These are phyloP conservation scores for Cornus kousa DNA, from an alignment of 148 eudicot genomes.

Conservation along the genomic window DNA sequence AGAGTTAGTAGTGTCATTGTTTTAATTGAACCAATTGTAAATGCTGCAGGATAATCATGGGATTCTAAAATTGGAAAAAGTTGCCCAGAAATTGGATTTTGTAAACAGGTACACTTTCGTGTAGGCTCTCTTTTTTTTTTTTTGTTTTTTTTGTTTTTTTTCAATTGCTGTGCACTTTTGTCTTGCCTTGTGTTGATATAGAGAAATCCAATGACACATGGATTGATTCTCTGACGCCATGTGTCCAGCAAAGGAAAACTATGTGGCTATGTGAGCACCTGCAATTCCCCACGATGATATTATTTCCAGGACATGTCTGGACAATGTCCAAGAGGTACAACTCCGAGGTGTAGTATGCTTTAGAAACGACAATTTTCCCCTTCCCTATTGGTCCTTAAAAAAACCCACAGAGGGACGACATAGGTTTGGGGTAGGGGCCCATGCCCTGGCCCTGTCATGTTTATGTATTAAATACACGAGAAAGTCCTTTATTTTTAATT, in stretches of 20 bases:
- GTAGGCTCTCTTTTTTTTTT: background rate
- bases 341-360: too few relatives aligned
- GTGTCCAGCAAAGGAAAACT: background rate
- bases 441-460: too few relatives aligned
- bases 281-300: too few relatives aligned
- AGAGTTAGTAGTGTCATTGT: background rate
- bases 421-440: too few relatives aligned
- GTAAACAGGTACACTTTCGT: slow-evolving; percentile 50
- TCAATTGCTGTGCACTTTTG: background rate
- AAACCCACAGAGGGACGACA: too few relatives aligned
- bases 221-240: background rate
- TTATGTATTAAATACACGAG: too few relatives aligned
- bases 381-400: too few relatives aligned
- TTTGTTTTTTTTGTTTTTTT: background rate
- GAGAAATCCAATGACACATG: background rate
- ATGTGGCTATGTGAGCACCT: too few relatives aligned
- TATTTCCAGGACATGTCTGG: too few relatives aligned
- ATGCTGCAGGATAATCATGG: slow-evolving; percentile 65
- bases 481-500: too few relatives aligned
- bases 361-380: too few relatives aligned
- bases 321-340: too few relatives aligned
- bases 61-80: slow-evolving; percentile 50
- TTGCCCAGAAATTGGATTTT: slow-evolving; percentile 57
- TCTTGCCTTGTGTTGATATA: background rate
- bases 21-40: slow-evolving; percentile 18